Base-by-base conservation (phyloP, 495 filamentous ascomycete species). In the Podospora pseudocomata region DNA sequence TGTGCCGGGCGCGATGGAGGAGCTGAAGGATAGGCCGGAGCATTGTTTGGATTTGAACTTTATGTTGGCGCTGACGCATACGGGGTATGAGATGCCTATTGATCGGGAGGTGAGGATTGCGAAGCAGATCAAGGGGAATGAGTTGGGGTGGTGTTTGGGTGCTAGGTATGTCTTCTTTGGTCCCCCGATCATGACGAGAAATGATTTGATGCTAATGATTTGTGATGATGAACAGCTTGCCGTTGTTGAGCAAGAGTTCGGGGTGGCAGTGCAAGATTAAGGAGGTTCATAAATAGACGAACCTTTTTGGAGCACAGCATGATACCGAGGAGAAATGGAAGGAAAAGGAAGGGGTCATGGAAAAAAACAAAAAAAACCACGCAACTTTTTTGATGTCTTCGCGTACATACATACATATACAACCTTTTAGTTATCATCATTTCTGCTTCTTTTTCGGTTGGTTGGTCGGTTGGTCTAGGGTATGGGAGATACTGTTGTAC, bases 81-180 rank as follows among this genome's bases (percentile, higher is more conserved):
- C 93, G 1, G 95, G 95, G 20, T 99, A 99, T 78, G 95, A 97
- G 71, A 98, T 99, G 93, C 94, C 94, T 5, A 85, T 98, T 73
- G 92, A 95, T 67, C 87, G 95, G 23, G 94, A 98, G 80, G 93
- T 99, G 65, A 92, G 91, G 84, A 96, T 97, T 72, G 95, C 95
- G 32, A 98, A 99, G 91, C 94, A 97, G 86, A 95, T 98, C 72
- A 94, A 94, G 84, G 89, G 88, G 44, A 97, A 97, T 78, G 96
- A 99, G 84, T 81, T 99, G 67, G 95, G 95, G 61, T 99, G 95
- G 95, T 97, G 94, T 81, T 82, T 99, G 77, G 95, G 95, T 73
- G 95, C 95, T 68, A 97, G 92, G 92, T 94, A 85, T 80, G 87
- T 70, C 69, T 72, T 63, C 49, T 63, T 23, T 23, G 23, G 23